phyloP scores from a whole-genome alignment of 2,329 filamentous ascomycete genomes.

The Elsinoe perseae region DNA sequence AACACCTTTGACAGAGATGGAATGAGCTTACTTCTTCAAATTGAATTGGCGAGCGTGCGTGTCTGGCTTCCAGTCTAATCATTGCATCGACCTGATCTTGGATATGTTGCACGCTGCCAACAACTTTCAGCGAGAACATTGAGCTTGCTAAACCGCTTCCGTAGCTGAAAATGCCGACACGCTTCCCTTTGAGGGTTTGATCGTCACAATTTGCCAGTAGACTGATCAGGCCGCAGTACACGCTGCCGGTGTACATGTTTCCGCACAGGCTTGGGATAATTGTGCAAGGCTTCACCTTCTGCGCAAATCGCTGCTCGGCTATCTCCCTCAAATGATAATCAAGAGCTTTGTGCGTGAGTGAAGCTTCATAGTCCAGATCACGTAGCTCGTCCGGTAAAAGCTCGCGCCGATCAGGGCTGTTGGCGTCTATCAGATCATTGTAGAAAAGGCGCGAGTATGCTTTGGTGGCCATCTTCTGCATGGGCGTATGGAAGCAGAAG shows the following conservation, averaged over 20 bases:
- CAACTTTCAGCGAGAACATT: conserved; percentile 44
- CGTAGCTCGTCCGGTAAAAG: conserved; percentile 43
- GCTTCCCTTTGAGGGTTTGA: conserved; percentile 43
- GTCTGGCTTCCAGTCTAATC: too few relatives aligned
- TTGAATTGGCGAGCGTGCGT: too few relatives aligned
- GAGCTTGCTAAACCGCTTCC: conserved; percentile 45
- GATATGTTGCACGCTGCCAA: conserved; percentile 40
- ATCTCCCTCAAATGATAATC: conserved; percentile 48
- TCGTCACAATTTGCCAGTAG: conserved; percentile 40
- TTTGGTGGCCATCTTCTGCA: conserved; percentile 48
- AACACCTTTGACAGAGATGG: too few relatives aligned
- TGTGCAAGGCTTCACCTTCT: conserved; percentile 43
- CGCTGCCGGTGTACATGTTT: conserved; percentile 49
- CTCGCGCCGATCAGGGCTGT: conserved; percentile 42
- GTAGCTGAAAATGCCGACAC: conserved; percentile 46
- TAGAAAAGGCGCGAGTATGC: conserved; percentile 46
- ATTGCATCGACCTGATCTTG: conserved; percentile 42
- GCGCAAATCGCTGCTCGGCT: conserved; percentile 44
- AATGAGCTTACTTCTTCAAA: too few relatives aligned
- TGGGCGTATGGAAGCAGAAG: conserved; percentile 49
- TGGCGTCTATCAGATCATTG: conserved; percentile 43
- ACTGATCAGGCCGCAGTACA: conserved; percentile 46
- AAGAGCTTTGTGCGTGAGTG: conserved; percentile 44
- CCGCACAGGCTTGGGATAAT: conserved; percentile 46
- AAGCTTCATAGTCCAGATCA: conserved; percentile 39